Percentiles rank a stretch among this genome's conserved stretches.
Evolutionary conservation across 257 asterid species (phyloP).

Genomic region (Ocimum tenuiflorum): DNA sequence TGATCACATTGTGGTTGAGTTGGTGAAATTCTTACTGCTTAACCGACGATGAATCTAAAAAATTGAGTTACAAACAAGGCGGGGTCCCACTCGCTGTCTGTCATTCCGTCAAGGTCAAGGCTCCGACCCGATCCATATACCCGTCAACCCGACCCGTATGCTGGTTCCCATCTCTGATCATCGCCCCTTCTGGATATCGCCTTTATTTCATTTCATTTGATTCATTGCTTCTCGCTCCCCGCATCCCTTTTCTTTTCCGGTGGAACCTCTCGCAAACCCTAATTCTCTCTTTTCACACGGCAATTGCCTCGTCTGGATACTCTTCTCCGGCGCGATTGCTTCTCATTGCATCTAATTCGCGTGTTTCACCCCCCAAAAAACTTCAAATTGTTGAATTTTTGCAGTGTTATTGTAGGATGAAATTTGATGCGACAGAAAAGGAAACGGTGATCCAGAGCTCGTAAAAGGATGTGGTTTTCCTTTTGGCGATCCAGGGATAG

Average conservation of each 20-base stretch:
- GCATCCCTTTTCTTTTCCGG: conserved; percentile 26
- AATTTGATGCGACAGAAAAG: conserved; percentile 32
- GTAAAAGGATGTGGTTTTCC: conserved; percentile 79
- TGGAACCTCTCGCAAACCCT: conserved; percentile 28
- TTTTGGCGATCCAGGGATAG: conserved; percentile 96
- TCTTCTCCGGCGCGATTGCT: not conserved
- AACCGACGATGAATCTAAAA: not conserved
- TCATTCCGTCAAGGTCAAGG: conserved; percentile 20
- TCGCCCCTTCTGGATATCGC: conserved; percentile 16
- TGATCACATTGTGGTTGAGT: too few relatives aligned
- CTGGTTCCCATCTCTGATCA: conserved; percentile 16
- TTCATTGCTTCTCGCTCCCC: conserved; percentile 20
- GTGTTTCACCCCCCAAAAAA: not conserved
- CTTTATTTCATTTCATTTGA: not conserved
- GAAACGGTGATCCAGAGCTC: conserved; percentile 41
- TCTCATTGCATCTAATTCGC: conserved; percentile 13
- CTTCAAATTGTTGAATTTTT: not conserved
- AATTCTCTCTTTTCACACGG: not conserved
- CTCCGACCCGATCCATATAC: conserved; percentile 25
- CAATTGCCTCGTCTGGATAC: not conserved
- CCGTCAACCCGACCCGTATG: conserved; percentile 24
- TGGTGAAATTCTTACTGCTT: too few relatives aligned
- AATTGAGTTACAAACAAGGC: not conserved
- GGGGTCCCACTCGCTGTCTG: conserved; percentile 6
- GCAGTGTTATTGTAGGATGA: conserved; percentile 28